phyloP scores from a whole-genome alignment of 805 yeast genomes.

The Wickerhamomyces alni region DNA sequence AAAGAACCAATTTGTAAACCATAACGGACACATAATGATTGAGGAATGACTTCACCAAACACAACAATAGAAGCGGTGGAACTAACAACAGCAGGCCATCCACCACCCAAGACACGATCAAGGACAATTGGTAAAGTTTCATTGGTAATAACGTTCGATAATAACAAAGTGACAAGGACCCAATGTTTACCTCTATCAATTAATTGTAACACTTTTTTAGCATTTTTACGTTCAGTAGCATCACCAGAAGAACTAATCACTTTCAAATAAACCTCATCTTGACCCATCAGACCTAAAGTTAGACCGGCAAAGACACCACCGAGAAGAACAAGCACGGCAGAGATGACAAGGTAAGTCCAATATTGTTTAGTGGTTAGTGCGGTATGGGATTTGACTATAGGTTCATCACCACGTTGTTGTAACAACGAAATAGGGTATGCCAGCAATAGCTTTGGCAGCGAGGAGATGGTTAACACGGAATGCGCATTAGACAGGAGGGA shows the following conservation, averaged over 20 bases:
- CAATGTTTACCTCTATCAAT: constrained; percentile 89
- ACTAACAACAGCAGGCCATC: constrained; percentile 92
- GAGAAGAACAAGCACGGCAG: constrained; percentile 56
- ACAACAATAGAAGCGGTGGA: constrained; percentile 91
- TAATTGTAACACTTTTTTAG: constrained; percentile 64
- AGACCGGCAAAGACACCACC: constrained; percentile 94
- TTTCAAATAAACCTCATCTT: constrained; percentile 89
- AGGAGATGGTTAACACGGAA: constrained; percentile 6
- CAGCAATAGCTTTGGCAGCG: constrained; percentile 8
- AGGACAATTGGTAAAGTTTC: constrained; percentile 92
- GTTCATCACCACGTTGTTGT: constrained; percentile 2
- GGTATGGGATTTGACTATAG: neutral
- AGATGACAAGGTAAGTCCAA: constrained; percentile 31
- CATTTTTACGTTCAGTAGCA: constrained; percentile 55
- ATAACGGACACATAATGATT: constrained; percentile 85
- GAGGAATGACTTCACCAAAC: constrained; percentile 96
- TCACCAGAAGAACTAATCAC: constrained; percentile 91
- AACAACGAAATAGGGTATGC: constrained; percentile 10
- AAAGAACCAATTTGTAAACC: constrained; percentile 89
- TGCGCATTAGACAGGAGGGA: constrained; percentile 4
- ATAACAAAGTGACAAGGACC: constrained; percentile 83
- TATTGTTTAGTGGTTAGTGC: constrained; percentile 16
- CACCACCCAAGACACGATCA: constrained; percentile 92
- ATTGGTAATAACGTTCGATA: constrained; percentile 87
- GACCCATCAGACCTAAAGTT: constrained; percentile 97